Conservation (phyloP, 2,329 filamentous ascomycete species). For the Aquanectria penicillioides region DNA sequence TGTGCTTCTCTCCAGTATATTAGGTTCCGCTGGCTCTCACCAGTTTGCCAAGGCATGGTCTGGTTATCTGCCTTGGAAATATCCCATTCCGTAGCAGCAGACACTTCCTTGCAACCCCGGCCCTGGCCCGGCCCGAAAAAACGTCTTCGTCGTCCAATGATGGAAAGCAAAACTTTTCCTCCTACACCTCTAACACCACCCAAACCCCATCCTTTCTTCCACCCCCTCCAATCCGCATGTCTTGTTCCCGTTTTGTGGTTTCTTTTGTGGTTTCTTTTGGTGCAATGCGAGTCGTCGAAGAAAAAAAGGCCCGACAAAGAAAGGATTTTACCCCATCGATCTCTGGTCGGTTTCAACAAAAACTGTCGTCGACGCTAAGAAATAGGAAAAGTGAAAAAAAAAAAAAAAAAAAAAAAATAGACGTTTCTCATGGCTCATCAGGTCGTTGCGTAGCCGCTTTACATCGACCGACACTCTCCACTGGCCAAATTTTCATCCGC, state of each 20-base stretch:
- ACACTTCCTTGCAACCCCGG: constrained; percentile 28
- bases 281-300: constrained; percentile 7
- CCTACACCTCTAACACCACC: constrained; percentile 21
- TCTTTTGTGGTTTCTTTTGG: constrained; percentile 16
- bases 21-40: constrained; percentile 32
- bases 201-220: constrained; percentile 17
- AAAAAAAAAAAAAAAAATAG: constrained; percentile 34
- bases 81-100: constrained; percentile 35
- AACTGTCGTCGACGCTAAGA: background rate
- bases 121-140: constrained; percentile 33
- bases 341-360: background rate
- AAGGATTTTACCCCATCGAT: background rate
- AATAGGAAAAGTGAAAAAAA: background rate
- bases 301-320: background rate
- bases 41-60: constrained; percentile 22
- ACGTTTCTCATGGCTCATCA: constrained; percentile 42
- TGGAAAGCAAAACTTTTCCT: constrained; percentile 39
- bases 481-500: constrained; percentile 34
- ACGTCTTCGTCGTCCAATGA: constrained; percentile 27
- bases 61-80: constrained; percentile 34
- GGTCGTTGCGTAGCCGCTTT: constrained; percentile 38
- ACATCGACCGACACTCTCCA: constrained; percentile 36
- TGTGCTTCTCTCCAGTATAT: constrained; percentile 32
- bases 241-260: constrained; percentile 23
- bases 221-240: constrained; percentile 21